Percentiles rank a stretch among this genome's conserved stretches.
Conservation (phyloP, 345 rosid species). For the Syzygium aromaticum region DNA sequence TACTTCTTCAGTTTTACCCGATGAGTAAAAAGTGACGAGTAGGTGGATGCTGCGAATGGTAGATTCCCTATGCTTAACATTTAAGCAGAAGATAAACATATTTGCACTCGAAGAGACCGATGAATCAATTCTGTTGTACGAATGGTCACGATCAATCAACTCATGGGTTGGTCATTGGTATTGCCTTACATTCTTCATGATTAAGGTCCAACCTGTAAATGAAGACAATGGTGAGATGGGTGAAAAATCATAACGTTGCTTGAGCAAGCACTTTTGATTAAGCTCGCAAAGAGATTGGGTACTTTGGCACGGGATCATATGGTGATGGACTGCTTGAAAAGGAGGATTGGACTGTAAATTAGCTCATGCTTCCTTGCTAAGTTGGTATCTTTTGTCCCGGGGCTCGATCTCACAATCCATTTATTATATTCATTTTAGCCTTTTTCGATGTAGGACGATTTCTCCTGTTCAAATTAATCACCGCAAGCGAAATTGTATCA, state of each 20-base stretch:
- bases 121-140: neutral
- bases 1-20: neutral
- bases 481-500: neutral
- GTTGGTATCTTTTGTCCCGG: neutral
- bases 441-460: neutral
- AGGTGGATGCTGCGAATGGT: neutral
- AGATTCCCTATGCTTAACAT: neutral
- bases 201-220: neutral
- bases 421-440: neutral
- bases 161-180: neutral
- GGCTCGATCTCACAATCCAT: neutral
- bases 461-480: neutral
- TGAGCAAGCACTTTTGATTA: neutral
- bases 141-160: neutral
- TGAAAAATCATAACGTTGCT: neutral
- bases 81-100: neutral
- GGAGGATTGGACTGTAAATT: neutral
- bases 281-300: neutral
- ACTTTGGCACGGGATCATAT: neutral
- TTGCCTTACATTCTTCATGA: neutral
- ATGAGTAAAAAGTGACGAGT: neutral
- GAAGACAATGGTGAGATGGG: neutral
- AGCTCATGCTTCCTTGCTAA: neutral
- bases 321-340: neutral
- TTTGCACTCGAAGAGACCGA: neutral